phyloP scores from a whole-genome alignment of 305 asterid species.

The Ilex paraguariensis region DNA sequence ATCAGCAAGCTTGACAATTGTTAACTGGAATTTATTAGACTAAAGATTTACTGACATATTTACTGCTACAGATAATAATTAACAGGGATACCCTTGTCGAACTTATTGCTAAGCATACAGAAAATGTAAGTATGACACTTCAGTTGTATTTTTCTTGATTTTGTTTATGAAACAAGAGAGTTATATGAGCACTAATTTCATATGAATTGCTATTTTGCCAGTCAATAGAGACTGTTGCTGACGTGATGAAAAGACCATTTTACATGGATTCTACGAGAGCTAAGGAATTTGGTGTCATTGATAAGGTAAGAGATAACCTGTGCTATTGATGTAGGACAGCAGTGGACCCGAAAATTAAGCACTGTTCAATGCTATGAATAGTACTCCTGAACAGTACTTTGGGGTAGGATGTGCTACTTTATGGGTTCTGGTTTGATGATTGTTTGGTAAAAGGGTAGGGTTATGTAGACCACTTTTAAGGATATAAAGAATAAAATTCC shows the following conservation, averaged over 20 bases:
- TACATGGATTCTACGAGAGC: slow-evolving; percentile 74
- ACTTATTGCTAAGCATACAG: slow-evolving; percentile 83
- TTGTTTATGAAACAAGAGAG: slow-evolving; percentile 4
- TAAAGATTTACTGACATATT: slow-evolving; percentile 8
- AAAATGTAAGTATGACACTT: slow-evolving; percentile 55
- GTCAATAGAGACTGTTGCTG: slow-evolving; percentile 67
- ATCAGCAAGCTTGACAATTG: too few species aligned
- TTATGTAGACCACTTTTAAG: too few species aligned
- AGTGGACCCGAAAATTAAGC: slow-evolving; percentile 1
- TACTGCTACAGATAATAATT: slow-evolving; percentile 49
- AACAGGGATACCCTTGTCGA: slow-evolving; percentile 65
- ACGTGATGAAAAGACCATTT: slow-evolving; percentile 58
- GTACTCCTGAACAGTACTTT: too few species aligned
- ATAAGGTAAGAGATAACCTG: slow-evolving; percentile 47
- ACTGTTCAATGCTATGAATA: neutral
- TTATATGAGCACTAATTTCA: slow-evolving; percentile 9
- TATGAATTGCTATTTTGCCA: slow-evolving; percentile 27
- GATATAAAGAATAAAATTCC: too few species aligned
- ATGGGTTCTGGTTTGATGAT: too few species aligned
- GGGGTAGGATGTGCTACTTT: too few species aligned
- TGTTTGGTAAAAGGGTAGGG: too few species aligned
- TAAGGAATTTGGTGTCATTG: slow-evolving; percentile 79
- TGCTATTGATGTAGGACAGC: neutral
- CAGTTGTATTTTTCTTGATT: slow-evolving; percentile 1
- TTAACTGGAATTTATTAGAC: too few species aligned